Base-by-base conservation (phyloP, 768 basidiomycete species). In the Dentipellis sp. region DNA sequence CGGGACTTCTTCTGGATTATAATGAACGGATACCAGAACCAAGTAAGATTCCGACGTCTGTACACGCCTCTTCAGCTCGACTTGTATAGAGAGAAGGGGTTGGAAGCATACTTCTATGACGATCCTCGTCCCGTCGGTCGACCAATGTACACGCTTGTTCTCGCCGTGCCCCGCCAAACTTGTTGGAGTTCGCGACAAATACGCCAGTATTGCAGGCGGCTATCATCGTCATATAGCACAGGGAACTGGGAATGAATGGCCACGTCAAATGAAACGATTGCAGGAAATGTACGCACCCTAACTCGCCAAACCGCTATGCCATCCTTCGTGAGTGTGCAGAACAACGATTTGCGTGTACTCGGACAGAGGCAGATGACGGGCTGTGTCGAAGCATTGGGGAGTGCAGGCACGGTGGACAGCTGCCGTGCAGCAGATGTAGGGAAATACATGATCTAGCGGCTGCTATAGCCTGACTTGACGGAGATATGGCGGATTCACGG, bases 131-230 rank as follows among this genome's bases (percentile, higher is more conserved):
- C 88, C 86, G 67, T 94, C 91, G 53, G 85, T 84, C 16, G 92
- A 83, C 93, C 94, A 97, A 63, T 82, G 78, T 11, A 80, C 81
- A 53, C 78, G 71, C 17, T 76, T 59, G 62, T 93, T 95, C 63
- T 84, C 80, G n/a, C 94, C 94, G 66, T 94, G 93, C 57, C 89
- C 85, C 54, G 78, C 68, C 39, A 95, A 73, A 16, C 91, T 94
- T 1, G 81, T 80, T 7, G 83, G 74, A 37, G 91, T 89, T 54
- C 94, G 82, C 35, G 84, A 77, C 16, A 95, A 75, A 61, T 84
- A 78, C 19, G 90, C 85, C 58, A 91, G 68, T 6, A 86, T 76
- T 34, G 82, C 79, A 39, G 83, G 81, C 1, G 89, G 89, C 89
- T 91, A 66, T 10, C 19, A 42, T 6, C n/a, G 40, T 12, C 37